These are phyloP conservation scores for Pythium chondricola DNA, from an alignment of 352 stramenopile species.

Conservation along the genomic window DNA sequence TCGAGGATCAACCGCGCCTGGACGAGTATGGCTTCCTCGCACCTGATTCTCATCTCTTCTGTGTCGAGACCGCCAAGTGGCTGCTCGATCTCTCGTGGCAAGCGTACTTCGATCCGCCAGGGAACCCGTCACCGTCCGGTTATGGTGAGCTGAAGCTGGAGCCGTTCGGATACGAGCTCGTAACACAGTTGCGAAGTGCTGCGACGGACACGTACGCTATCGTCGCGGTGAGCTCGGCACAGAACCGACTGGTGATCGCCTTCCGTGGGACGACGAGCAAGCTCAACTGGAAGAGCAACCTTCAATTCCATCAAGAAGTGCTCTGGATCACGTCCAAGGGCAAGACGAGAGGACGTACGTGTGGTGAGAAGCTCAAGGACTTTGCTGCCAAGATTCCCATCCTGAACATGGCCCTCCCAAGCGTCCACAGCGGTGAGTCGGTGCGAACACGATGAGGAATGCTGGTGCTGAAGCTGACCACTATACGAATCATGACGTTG, in stretches of 20 bases:
- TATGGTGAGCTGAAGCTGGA: conserved; percentile 73
- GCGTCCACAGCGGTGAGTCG: conserved; percentile 70
- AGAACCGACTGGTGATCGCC: conserved; percentile 73
- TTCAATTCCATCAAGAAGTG: conserved; percentile 75
- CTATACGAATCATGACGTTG: too few relatives aligned
- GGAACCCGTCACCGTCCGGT: conserved; percentile 64
- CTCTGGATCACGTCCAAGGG: conserved; percentile 73
- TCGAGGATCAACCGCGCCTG: conserved; percentile 54
- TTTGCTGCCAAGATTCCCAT: conserved; percentile 69
- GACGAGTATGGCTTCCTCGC: conserved; percentile 61
- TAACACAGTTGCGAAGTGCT: conserved; percentile 70
- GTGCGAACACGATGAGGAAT: too few relatives aligned
- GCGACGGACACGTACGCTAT: conserved; percentile 74
- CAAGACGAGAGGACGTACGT: conserved; percentile 40
- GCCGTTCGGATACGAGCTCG: conserved; percentile 71
- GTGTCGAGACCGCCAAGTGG: conserved; percentile 79
- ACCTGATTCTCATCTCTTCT: conserved; percentile 76
- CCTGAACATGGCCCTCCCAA: conserved; percentile 79
- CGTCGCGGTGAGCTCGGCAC: conserved; percentile 45
- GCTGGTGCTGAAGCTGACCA: background rate
- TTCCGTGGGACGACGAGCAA: conserved; percentile 85
- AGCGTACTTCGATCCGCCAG: conserved; percentile 81
- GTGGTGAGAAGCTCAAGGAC: conserved; percentile 51
- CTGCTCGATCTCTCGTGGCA: conserved; percentile 81
- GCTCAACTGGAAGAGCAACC: conserved; percentile 86